These are phyloP conservation scores for Desmodesmus armatus DNA, from an alignment of 139 green algal genomes.

Conservation along the genomic window DNA sequence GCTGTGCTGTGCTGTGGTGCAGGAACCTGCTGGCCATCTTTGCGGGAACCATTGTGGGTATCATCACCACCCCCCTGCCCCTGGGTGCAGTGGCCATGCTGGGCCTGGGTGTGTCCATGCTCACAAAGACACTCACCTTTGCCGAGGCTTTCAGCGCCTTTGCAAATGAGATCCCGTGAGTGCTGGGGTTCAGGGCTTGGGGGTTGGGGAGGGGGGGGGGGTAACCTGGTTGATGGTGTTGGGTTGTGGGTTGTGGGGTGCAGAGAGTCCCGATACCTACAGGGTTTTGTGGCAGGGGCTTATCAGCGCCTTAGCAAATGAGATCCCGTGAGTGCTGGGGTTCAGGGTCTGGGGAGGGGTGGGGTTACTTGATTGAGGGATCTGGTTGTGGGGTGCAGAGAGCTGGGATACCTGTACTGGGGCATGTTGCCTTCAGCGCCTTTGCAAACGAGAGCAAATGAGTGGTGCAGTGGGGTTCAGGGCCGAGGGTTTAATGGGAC, in stretches of 20 bases:
- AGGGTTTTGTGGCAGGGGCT: no score
- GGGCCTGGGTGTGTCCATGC: slow-evolving; percentile 92
- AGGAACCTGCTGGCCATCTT: slow-evolving; percentile 97
- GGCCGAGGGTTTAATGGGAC: no score
- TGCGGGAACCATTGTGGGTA: slow-evolving; percentile 85
- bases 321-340: slow-evolving; percentile 96
- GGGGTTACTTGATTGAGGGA: no score
- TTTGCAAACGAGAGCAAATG: slow-evolving; percentile 96
- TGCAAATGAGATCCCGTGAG: slow-evolving; percentile 94
- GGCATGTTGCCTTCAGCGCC: slow-evolving; percentile 96
- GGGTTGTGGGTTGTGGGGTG: no score
- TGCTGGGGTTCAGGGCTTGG: no score
- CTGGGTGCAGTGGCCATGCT: slow-evolving; percentile 98
- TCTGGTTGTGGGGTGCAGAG: no score
- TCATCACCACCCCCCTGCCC: slow-evolving; percentile 96
- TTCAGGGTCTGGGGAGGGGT: no score
- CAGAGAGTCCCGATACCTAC: no score
- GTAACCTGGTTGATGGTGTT: no score
- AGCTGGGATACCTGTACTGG: no score
- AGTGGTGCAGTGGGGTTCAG: no score
- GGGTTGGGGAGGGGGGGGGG: no score
- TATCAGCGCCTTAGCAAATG: slow-evolving; percentile 95
- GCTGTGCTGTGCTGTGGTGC: slow-evolving; percentile 37
- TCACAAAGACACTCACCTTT: slow-evolving; percentile 98
- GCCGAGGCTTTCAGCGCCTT: slow-evolving; percentile 96